Evolutionary conservation across 1,284 basidiomycete genomes (phyloP), one percentile per base, ranked within the genome.

Genomic region (Irpex sp.): DNA sequence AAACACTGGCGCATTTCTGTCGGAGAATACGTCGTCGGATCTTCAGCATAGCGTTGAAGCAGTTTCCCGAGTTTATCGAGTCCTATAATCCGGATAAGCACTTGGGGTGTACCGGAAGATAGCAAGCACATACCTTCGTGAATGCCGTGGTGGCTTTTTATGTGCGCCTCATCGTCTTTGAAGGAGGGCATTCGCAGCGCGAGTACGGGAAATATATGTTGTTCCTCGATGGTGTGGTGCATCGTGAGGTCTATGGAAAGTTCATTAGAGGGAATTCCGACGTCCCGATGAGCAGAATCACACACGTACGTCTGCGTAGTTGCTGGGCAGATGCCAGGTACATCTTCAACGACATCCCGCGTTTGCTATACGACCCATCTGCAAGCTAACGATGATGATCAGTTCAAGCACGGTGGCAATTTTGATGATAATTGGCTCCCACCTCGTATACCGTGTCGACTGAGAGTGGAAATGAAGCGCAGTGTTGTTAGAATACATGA

Each of bases 201-300:
- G 5, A 91, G 76, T 4, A 83, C 69, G 0, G 87, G 88, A 73
- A 90, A 91, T 58, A 90, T 76, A 67, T 84, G 78, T 23, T 76
- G 68, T 69, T 85, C 85, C 67, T 84, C 87, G 65, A 87, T 86
- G 4, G 80, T 82, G 71, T 91, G 88, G 68, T 91, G 88, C 71
- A 81, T 78, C 10, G 82, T 85, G 45, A 90, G 74, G 64, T 86
- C 72, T 73, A 57, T 16, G 55, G 8, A 28, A 53, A 8, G 37
- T 16, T 19, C 42, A 54, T 39, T 16, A 47, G 21, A 19, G 19
- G 21, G 23, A 23, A 47, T 28, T 33, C 3, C 28, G 57, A 18
- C 9, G 37, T 5, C 28, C 28, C 28, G 28, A 33, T 33, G 3
- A 33, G 28, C 28, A 33, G 28, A 33, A 33, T 33, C 2, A 33